Base-by-base conservation (phyloP, 495 filamentous ascomycete genomes). In the Trichoderma asperelloides region DNA sequence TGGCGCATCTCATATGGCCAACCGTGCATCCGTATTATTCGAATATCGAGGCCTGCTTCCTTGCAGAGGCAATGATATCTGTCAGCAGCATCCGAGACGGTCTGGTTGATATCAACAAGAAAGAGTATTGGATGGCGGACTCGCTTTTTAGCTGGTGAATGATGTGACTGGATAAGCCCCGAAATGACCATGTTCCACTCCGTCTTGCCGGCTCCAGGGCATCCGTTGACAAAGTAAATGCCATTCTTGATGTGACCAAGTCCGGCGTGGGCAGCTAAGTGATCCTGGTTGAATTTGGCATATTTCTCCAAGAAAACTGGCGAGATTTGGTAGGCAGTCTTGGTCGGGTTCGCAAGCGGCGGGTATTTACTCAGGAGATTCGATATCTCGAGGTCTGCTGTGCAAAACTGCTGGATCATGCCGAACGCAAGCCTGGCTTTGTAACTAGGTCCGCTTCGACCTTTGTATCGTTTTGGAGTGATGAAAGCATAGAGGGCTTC, bases 151-250 rank as follows among this genome's bases (percentile, higher is more conserved):
- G 18, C 47, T 23, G n/a, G 23, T 51, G 47, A 21, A 1, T 18
- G 25, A 6, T 28, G 11, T 0, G 68, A 43, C 21, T 72, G 70
- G 0, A 68, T 68, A 28, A 74, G 55, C 55, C 66, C 69, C 21
- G 69, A 66, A 0, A 67, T 64, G 16, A 67, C 63, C 33, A 74
- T 60, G 25, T 70, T 72, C 66, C 69, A 74, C 16, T 72, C 68
- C 0, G 72, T 72, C 18, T 74, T 74, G 11, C 72, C 72, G 0
- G 70, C 69, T 6, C 72, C 72, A n/a, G 72, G 72, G 37, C 72
- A 68, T 0, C 72, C 72, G 13, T 69, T 69, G 12, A 74, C 65
- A 9, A 74, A 66, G 15, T 55, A 66, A 16, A 72, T 51, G 8
- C 69, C 70, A 25, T 66, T 69, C 13, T 65, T 64, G 25, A 74